phyloP scores from a whole-genome alignment of 345 rosid species.

The Citrus maxima region DNA sequence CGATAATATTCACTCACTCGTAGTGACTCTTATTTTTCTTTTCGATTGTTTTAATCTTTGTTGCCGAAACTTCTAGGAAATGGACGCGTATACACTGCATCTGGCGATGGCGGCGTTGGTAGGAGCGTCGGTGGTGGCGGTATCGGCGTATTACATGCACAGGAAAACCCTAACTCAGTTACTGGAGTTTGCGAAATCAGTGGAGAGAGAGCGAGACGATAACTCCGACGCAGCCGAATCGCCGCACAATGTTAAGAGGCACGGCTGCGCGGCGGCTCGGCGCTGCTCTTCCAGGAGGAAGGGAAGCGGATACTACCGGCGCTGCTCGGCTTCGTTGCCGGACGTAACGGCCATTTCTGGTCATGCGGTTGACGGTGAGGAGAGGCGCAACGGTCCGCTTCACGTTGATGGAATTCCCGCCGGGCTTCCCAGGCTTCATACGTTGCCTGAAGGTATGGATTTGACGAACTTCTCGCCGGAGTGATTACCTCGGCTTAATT shows the following conservation, averaged over 20 bases:
- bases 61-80: constrained; percentile 14
- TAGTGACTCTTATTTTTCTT: background rate
- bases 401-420: constrained; percentile 72
- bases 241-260: constrained; percentile 38
- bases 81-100: constrained; percentile 79
- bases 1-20: background rate
- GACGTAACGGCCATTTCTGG: constrained; percentile 63
- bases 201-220: constrained; percentile 55
- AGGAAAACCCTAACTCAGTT: constrained; percentile 86
- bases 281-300: constrained; percentile 42
- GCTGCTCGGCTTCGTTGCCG: constrained; percentile 67
- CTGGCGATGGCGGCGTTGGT: constrained; percentile 96
- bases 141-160: constrained; percentile 90
- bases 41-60: too few species aligned
- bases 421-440: constrained; percentile 80
- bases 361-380: constrained; percentile 47
- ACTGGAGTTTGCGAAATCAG: constrained; percentile 82
- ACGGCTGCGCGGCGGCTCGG: constrained; percentile 28
- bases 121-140: constrained; percentile 93
- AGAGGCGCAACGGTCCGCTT: constrained; percentile 62
- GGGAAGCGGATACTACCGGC: constrained; percentile 56
- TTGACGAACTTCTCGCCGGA: constrained; percentile 18
- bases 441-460: constrained; percentile 72
- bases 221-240: constrained; percentile 53
- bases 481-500: constrained; percentile 22